Evolutionary conservation across 768 basidiomycete species (phyloP).

Genomic region (Lentinus brumalis): DNA sequence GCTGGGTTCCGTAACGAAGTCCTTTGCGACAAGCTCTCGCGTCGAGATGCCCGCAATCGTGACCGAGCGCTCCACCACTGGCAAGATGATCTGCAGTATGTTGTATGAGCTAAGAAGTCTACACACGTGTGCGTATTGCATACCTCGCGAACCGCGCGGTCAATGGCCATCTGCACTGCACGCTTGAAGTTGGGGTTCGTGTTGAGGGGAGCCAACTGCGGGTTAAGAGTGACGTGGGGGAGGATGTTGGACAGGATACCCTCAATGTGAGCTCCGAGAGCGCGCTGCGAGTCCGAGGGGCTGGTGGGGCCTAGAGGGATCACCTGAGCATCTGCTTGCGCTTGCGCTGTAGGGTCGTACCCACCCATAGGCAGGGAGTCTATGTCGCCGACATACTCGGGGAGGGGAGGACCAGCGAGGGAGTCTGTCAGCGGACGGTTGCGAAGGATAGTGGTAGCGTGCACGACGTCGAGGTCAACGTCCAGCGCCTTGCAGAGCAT

Average conservation of each 20-base stretch:
- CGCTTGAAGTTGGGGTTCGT: constrained; percentile 86
- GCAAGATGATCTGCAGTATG: constrained; percentile 77
- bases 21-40: constrained; percentile 91
- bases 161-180: constrained; percentile 87
- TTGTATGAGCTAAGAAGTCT: background rate
- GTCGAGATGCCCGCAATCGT: constrained; percentile 99
- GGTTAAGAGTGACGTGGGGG: constrained; percentile 73
- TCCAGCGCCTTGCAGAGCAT: constrained; percentile 91
- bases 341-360: constrained; percentile 55
- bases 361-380: constrained; percentile 77
- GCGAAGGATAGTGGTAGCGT: constrained; percentile 81
- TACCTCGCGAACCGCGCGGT: constrained; percentile 93
- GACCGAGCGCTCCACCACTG: constrained; percentile 96
- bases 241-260: constrained; percentile 72
- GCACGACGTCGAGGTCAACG: constrained; percentile 81
- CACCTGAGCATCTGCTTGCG: constrained; percentile 60
- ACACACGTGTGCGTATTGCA: constrained; percentile 18
- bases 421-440: constrained; percentile 68
- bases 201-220: constrained; percentile 73
- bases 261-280: constrained; percentile 78
- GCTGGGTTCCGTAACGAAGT: constrained; percentile 91
- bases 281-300: constrained; percentile 65
- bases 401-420: constrained; percentile 60
- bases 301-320: constrained; percentile 61
- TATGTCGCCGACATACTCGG: constrained; percentile 80